phyloP scores from a whole-genome alignment of 371 early-diverging fungal genomes.

The Apophysomyces ossiformis region DNA sequence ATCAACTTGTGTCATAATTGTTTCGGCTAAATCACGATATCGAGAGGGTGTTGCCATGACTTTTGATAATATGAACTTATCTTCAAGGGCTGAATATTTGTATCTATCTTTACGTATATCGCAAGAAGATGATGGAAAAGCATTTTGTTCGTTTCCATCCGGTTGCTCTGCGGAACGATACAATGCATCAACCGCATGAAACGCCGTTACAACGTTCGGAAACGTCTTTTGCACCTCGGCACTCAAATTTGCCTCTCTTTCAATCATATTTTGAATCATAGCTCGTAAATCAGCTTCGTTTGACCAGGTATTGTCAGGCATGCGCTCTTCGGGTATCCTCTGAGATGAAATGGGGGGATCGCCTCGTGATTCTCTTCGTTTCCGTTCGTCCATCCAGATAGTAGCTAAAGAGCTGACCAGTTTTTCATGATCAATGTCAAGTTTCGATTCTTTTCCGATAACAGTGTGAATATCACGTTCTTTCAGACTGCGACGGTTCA shows the following conservation, averaged over 20 bases:
- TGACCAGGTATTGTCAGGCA: conserved; percentile 18
- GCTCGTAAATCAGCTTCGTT: conserved; percentile 24
- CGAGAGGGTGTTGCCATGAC: conserved; percentile 32
- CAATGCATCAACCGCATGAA: conserved; percentile 51
- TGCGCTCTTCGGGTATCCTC: conserved; percentile 12
- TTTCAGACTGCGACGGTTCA: conserved; percentile 61
- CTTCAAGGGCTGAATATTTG: not conserved
- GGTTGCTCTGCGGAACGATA: conserved; percentile 20
- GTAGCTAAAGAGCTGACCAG: conserved; percentile 61
- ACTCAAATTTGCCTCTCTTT: not conserved
- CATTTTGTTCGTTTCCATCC: not conserved
- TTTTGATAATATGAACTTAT: conserved; percentile 6
- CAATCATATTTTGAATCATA: conserved; percentile 14
- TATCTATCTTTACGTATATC: not conserved
- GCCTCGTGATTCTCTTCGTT: conserved; percentile 21
- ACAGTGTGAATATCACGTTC: conserved; percentile 61
- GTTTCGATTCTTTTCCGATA: conserved; percentile 18
- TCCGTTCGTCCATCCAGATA: conserved; percentile 61
- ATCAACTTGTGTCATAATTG: conserved; percentile 20
- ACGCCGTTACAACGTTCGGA: conserved; percentile 43
- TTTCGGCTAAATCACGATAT: conserved; percentile 10
- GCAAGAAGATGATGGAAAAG: not conserved
- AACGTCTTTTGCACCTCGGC: not conserved
- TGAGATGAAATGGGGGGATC: conserved; percentile 23
- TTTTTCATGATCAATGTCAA: conserved; percentile 24